A percentile compares a stretch with the other conserved stretches of the same genome.
Conservation (phyloP, 345 rosid genomes). For the Pugionium cornutum region DNA sequence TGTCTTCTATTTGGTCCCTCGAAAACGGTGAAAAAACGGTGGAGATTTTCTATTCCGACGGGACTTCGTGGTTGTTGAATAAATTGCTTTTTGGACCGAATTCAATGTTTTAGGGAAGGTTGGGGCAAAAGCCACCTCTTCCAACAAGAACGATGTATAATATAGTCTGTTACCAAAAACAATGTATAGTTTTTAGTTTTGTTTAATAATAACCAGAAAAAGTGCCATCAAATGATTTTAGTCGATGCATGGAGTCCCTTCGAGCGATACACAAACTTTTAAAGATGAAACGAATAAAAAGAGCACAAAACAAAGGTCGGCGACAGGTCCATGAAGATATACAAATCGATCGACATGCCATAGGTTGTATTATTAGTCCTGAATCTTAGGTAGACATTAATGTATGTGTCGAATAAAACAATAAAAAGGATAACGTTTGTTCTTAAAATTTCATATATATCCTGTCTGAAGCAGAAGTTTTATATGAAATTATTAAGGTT, state of each 20-base stretch:
- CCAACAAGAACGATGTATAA: too few relatives aligned
- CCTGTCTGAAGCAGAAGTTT: not conserved
- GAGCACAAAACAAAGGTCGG: constrained; percentile 18
- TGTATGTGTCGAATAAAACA: not conserved
- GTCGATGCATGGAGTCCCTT: constrained; percentile 27
- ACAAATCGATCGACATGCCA: constrained; percentile 5
- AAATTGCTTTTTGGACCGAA: too few relatives aligned
- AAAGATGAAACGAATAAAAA: constrained; percentile 13
- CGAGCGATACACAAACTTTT: constrained; percentile 9
- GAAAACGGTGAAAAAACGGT: too few relatives aligned
- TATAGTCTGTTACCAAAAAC: too few relatives aligned
- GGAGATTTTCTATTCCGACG: too few relatives aligned
- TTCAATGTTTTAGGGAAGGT: too few relatives aligned
- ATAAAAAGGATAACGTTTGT: not conserved
- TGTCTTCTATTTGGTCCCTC: too few relatives aligned
- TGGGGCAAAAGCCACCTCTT: too few relatives aligned
- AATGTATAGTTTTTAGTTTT: too few relatives aligned
- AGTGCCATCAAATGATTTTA: constrained; percentile 20
- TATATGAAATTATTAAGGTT: too few relatives aligned
- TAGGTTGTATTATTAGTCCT: not conserved
- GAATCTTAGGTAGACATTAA: not conserved
- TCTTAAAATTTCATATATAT: not conserved
- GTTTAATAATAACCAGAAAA: too few relatives aligned
- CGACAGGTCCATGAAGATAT: constrained; percentile 18
- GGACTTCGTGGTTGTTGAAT: too few relatives aligned